Base-by-base conservation (phyloP, 2,329 filamentous ascomycete species). In the Cladosporium sp. region DNA sequence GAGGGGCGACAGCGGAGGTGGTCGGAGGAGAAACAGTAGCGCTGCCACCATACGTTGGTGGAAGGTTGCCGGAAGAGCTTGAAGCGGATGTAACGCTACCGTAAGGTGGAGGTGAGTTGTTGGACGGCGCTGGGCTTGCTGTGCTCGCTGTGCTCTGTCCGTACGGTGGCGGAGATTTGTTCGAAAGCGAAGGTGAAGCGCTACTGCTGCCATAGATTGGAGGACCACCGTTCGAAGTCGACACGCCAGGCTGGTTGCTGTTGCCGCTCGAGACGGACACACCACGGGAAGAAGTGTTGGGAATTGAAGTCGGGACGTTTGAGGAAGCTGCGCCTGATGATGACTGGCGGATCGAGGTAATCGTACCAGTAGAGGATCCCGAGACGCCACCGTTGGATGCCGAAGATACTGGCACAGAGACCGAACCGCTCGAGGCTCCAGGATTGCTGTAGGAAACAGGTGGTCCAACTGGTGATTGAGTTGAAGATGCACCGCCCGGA, bases 21-120 rank as follows among this genome's bases (percentile, higher is more conserved):
- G 64, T 26, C 3, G 55, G 32, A 8, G 44, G 24, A 18, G 55
- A 36, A 41, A 32, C 47, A 5, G 58, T 65, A 30, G 30, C 18
- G 41, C 55, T 59, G 18, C 44, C 34, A 14, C 64, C 63, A n/a
- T 65, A 65, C 6, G 54, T 41, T 7, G 63, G 63, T 24, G 55
- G 63, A 30, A 18, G 14, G 24, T 47, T 64, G 47, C 60, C 38
- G 26, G 47, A 38, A 24, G 30, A 14, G 14, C 18, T 24, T 18
- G 34, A 15, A 5, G 18, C 34, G 3, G 32, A 18, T 5, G 24
- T 41, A 10, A 21, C 41, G 7, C 28, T 8, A 26, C 49, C 61
- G 24, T 55, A 64, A 11, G 51, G 51, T 18, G 61, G 51, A 18
- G 59, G 59, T 10, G 49, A 41, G 21, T 54, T 54, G 60, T 54